A percentile compares a stretch with the other conserved stretches of the same genome.
These are phyloP conservation scores for Heliocybe sulcata DNA, from an alignment of 1,284 basidiomycete species.

Conservation along the genomic window DNA sequence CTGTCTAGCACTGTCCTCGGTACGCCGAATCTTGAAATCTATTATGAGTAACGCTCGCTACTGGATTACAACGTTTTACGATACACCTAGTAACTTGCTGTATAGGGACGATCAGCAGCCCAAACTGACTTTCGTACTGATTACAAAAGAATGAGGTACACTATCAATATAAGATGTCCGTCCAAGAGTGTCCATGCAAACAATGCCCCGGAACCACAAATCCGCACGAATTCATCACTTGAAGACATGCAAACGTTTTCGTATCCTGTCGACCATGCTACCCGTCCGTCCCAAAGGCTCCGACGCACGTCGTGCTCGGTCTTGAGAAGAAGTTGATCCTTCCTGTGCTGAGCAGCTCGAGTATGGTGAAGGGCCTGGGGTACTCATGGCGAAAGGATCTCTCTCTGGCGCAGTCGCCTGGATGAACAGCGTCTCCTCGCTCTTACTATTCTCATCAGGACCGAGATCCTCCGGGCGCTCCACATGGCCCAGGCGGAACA, in stretches of 20 bases:
- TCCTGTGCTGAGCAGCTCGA: neutral
- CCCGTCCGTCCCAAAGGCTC: neutral
- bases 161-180: too few species aligned
- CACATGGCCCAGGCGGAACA: neutral
- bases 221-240: too few species aligned
- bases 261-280: neutral
- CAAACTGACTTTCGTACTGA: too few species aligned
- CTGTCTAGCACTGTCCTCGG: too few species aligned
- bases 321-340: neutral
- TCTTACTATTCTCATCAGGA: neutral
- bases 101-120: too few species aligned
- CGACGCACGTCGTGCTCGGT: neutral
- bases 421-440: neutral
- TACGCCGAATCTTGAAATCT: too few species aligned
- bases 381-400: neutral
- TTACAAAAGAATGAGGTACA: too few species aligned
- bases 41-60: too few species aligned
- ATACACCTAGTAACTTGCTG: too few species aligned
- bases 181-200: too few species aligned
- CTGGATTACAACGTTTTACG: too few species aligned
- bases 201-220: too few species aligned
- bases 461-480: neutral
- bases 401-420: neutral
- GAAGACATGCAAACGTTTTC: neutral
- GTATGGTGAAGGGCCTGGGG: neutral